Evolutionary conservation across 306 rosid species (phyloP), one percentile per base, ranked within the genome.

Genomic region (Casuarina cunninghamiana): DNA sequence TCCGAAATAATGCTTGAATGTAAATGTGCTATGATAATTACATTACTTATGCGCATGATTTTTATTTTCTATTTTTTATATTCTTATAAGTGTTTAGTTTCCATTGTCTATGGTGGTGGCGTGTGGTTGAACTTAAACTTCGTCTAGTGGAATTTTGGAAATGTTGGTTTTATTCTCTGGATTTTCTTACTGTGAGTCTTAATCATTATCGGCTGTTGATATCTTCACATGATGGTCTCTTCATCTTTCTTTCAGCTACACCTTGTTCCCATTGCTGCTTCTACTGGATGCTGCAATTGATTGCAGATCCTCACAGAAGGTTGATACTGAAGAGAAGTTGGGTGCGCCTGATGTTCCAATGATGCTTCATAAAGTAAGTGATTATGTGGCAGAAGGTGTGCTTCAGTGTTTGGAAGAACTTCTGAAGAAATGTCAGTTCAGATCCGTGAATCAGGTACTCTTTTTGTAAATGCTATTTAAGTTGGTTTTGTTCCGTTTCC

Each of bases 371-470:
- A 76, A 76, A 84, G 90, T 95, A 83, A 87, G 89, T 66, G 98
- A 95, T 69, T 62, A 75, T 2, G 88, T 95, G 81, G 98, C 97
- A 16, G 97, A 95, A 92, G 96, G 97, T 37, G 90, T 91, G 35
- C 88, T 95, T 75, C 84, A 75, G 54, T 95, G 98, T 87, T 88
- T 95, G 79, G 90, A 88, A 82, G 97, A 91, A 73, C 92, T 95
- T 75, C 85, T 95, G 71, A 86, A 69, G 69, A 95, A 95, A 90
- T 95, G 98, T 78, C 72, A 50, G 77, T 79, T 95, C 78, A 89
- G 81, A 81, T 92, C 98, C 55, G 90, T 88, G 80, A 93, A 92
- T 72, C 98, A 92, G 98, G 98, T 95, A 58, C 69, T 79, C 76
- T 73, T 55, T 70, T 83, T 79, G 72, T 55, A 26, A 71, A 46